phyloP scores from a whole-genome alignment of 140 eudicot genomes.

The Flaveria floridana region DNA sequence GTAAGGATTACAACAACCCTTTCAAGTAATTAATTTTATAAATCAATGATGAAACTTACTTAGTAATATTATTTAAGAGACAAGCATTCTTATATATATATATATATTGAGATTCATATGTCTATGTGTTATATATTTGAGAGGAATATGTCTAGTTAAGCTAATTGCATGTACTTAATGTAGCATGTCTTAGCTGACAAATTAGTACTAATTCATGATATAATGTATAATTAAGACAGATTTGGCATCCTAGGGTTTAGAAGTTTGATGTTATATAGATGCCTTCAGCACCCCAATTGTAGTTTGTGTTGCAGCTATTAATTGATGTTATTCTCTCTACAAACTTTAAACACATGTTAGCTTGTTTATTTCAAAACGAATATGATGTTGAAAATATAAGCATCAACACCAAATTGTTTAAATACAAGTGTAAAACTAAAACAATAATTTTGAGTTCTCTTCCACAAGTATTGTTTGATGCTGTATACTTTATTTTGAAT shows the following conservation, averaged over 20 bases:
- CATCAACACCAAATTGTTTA: too few species aligned
- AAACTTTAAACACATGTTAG: background rate
- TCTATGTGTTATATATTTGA: conserved; percentile 20
- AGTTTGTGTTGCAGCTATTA: conserved; percentile 11
- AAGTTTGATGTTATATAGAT: background rate
- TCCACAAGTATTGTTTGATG: too few species aligned
- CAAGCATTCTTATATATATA: conserved; percentile 16
- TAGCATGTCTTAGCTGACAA: conserved; percentile 33
- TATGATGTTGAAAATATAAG: too few species aligned
- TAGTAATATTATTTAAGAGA: conserved; percentile 24
- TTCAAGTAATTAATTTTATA: conserved; percentile 49
- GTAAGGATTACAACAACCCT: conserved; percentile 50
- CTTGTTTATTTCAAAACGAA: background rate
- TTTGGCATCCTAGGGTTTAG: conserved; percentile 30
- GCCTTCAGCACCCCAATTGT: conserved; percentile 6
- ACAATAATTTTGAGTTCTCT: too few species aligned
- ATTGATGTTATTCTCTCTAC: background rate
- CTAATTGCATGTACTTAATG: conserved; percentile 31
- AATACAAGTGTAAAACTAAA: too few species aligned
- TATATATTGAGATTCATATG: conserved; percentile 29
- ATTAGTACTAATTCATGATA: conserved; percentile 17
- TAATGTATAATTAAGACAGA: conserved; percentile 10
- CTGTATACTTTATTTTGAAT: too few species aligned
- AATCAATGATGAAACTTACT: conserved; percentile 5
- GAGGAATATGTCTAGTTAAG: conserved; percentile 29